phyloP scores from a whole-genome alignment of 441 rosid genomes.

The Gossypium davidsonii region DNA sequence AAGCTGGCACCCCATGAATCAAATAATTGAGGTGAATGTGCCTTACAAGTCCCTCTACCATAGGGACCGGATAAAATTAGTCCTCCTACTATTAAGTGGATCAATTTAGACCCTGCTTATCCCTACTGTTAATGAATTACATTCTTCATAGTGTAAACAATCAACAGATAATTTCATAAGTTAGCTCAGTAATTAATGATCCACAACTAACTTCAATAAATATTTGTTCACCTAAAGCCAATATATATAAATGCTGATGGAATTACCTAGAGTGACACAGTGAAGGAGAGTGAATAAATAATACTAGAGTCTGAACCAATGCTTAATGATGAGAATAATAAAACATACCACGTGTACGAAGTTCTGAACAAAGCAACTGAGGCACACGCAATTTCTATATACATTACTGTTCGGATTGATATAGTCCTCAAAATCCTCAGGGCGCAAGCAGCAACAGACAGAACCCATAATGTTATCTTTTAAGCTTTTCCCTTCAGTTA shows the following conservation, averaged over 20 bases:
- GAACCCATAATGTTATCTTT: constrained; percentile 61
- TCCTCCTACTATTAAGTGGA: too few relatives aligned
- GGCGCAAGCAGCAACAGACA: constrained; percentile 78
- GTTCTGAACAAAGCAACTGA: constrained; percentile 62
- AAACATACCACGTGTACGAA: constrained; percentile 59
- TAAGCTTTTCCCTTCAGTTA: constrained; percentile 19
- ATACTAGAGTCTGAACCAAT: neutral
- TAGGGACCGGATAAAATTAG: too few relatives aligned
- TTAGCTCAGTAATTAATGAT: neutral
- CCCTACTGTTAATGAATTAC: neutral
- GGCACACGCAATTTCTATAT: constrained; percentile 73
- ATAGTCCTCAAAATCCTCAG: constrained; percentile 66
- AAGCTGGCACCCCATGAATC: constrained; percentile 7
- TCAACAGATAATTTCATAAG: neutral
- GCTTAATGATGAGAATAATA: neutral
- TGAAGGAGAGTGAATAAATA: neutral
- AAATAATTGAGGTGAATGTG: neutral
- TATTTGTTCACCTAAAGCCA: neutral
- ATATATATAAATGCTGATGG: neutral
- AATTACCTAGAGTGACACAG: neutral
- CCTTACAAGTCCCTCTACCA: too few relatives aligned
- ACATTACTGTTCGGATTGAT: constrained; percentile 58
- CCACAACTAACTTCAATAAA: neutral
- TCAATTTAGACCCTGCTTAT: constrained; percentile 4
- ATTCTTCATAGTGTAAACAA: neutral